Percentiles rank a stretch among this genome's conserved stretches.
Evolutionary conservation across 225 moss, liverwort and hornwort genomes (phyloP).

Genomic region (Physcomitrellopsis africana): DNA sequence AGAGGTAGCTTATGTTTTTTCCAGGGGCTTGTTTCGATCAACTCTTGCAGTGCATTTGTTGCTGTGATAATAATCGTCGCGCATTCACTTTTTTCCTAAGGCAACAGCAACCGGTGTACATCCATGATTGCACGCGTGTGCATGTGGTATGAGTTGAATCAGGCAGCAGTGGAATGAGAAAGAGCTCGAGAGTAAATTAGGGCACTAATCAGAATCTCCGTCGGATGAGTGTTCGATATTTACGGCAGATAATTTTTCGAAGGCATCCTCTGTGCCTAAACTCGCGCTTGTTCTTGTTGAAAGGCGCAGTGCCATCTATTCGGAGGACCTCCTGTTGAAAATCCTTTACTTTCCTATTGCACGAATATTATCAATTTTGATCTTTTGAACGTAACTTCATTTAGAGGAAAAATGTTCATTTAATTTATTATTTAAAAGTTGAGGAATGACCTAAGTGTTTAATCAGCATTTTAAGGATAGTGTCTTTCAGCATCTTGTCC

Average conservation of each 20-base stretch:
- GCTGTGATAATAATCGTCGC: neutral
- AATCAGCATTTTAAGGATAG: neutral
- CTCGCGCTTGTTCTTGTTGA: neutral
- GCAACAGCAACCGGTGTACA: neutral
- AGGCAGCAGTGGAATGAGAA: neutral
- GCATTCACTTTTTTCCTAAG: neutral
- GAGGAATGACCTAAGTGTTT: neutral
- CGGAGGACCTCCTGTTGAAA: neutral
- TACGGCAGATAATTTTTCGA: neutral
- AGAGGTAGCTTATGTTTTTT: slow-evolving; percentile 57
- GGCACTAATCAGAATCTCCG: neutral
- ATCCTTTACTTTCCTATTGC: neutral
- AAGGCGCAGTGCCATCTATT: neutral
- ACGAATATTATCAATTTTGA: neutral
- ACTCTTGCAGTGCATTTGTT: neutral
- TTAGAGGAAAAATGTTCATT: too few relatives aligned
- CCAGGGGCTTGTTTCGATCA: neutral
- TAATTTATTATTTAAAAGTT: neutral
- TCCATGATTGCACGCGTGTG: neutral
- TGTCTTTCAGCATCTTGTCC: neutral
- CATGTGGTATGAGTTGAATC: neutral
- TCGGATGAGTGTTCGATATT: neutral
- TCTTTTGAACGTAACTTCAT: neutral
- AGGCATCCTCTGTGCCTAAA: neutral
- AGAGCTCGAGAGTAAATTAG: neutral